Evolutionary conservation across 148 eudicot species (phyloP), one percentile per base, ranked within the genome.

Genomic region (Rhododendron molle): DNA sequence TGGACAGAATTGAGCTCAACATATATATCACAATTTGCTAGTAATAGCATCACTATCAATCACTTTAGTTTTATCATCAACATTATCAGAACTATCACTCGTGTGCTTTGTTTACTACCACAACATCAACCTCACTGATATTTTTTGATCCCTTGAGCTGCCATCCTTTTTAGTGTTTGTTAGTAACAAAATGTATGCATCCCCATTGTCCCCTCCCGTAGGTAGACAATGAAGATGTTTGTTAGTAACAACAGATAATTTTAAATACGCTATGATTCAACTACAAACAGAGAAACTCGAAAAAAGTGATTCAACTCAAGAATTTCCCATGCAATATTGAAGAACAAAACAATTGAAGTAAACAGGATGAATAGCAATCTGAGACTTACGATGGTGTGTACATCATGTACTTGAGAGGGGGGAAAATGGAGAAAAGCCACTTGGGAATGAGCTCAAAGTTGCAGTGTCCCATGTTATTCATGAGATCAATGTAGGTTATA

Each of bases 391-490:
- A 88, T 7, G 97, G 93, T 11, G 95, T 94, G 81, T 93, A 93
- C 90, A 94, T 88, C 47, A 93, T 78, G 88, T 88, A 94, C 90
- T 94, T 94, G 89, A 94, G 98, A 30, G 93, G 95, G 43, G 94
- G 98, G 78, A 91, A 94, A 36, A 87, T 47, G 28, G 91, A 80
- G 81, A 93, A 94, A 43, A 87, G 28, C 86, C 85, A 85, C 43
- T 88, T 93, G 5, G 98, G 98, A 18, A 94, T 76, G 83, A 91
- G 81, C 90, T 94, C 96, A 69, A 94, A 94, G 89, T 94, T 94
- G 89, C 95, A 92, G 67, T 94, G 98, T 3, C 95, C 95, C 94
- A 94, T 87, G 80, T 91, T 91, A 88, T 93, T 94, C 95, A 94
- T 92, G 5, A 94, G 81, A 88, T 94, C 95, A 18, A 94, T 85